Base-by-base conservation (phyloP, 2,329 filamentous ascomycete genomes). In the Coccinonectria pachysandricola region DNA sequence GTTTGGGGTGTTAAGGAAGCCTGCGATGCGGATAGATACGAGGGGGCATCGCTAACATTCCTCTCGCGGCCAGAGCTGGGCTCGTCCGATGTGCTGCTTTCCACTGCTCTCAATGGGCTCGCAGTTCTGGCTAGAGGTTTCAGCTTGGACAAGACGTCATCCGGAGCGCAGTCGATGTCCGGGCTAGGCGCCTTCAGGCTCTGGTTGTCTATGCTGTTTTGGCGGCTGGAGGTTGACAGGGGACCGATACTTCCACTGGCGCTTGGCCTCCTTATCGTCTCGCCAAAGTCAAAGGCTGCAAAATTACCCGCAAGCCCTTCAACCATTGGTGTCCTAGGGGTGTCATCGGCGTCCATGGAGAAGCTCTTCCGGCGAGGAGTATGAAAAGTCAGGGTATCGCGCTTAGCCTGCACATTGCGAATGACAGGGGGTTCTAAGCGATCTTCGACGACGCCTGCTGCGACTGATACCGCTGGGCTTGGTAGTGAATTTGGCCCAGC, bases 341-440 rank as follows among this genome's bases (percentile, higher is more conserved):
- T 22, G 8, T 54, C 50, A 17, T 68, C 61, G 8, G 68, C 53
- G 30, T 60, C 59, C 51, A 64, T 62, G 4, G 60, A 59, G 28
- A 70, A 52, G 38, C 68, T 72, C 23, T 56, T 54, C 18, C 62
- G 54, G 12, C 59, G 54, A 2, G 63, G 54, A 0, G 57, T 53
- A 34, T 57, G 56, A 12, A 65, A 58, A 0, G 62, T 62, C 9
- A 67, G 39, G 2, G 65, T 68, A 21, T 72, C 65, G 16, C 66
- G 62, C 42, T 62, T 65, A 4, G 66, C 64, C n/a, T 44, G 38
- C 1, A 68, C 60, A 21, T 60, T 61, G 17, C 57, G 60, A 19
- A 71, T 62, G 4, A 67, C 48, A 2, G 65, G 64, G 37, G 16
- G 45, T 31, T 46, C 53, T 31, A 43, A 42, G 1, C 39, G 38